Base-by-base conservation (phyloP, 495 filamentous ascomycete genomes). In the Podospora anserina region DNA sequence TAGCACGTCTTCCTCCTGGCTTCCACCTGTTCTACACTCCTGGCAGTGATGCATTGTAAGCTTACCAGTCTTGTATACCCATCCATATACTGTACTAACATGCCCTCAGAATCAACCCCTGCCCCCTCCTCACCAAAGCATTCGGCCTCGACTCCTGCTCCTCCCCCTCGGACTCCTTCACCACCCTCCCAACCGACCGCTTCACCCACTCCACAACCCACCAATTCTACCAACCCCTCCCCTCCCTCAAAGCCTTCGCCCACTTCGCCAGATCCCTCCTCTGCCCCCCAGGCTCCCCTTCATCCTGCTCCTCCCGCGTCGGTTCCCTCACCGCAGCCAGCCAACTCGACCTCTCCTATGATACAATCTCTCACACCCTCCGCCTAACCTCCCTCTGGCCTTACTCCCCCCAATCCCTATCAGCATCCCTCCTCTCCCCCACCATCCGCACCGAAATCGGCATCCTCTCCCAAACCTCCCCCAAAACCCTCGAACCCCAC, bases 11-110 rank as follows among this genome's bases (percentile, higher is more conserved):
- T 39, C 86, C 91, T 5, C 88, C 93, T 2, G 95, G 95, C 26
- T 81, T 98, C 11, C 93, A 97, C 84, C 82, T 93, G 27, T 90
- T 91, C 74, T 92, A 90, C 72, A 91, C 89, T 0, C 90, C 91
- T 9, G 68, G 72, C n/a, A 69, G 71, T 49, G 39, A 49, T 49
- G 13, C 39, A 49, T 49, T 13, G 39, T 49, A 49, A 49, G 39
- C 39, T 13, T 49, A 11, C 39, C 13, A 11, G 11, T 49, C 39
- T 49, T 49, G 9, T 13, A 1, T 13, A 13, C 7, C 15, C 13
- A 3, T 49, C 13, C 15, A 16, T 13, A 13, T 49, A 49, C 13
- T 13, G 9, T 49, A 49, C 15, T 49, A 49, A 49, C 39, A 49
- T 16, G 13, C 7, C 39, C 15, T 15, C 56, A 90, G 88, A 64